Base-by-base conservation (phyloP, 1,284 basidiomycete genomes). In the Phellopilus nigrolimitatus region DNA sequence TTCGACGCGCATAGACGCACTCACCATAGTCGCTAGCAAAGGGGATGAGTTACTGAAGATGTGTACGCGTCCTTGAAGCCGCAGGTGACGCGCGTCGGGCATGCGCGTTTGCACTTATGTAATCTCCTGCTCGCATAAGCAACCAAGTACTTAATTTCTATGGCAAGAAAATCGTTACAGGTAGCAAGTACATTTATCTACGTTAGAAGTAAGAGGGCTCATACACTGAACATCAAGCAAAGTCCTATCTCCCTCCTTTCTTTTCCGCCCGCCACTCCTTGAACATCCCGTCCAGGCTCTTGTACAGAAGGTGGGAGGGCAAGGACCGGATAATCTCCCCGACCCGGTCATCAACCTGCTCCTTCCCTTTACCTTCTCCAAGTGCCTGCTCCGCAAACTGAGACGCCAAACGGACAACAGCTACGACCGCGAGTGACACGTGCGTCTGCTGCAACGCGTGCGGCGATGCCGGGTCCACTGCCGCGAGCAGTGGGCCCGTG, bases 381-480 rank as follows among this genome's bases (percentile, higher is more conserved):
- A 68, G 60, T 1, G 84, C 83, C 62, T 83, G 84, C 61, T 75
- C 71, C 3, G 91, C 91, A 62, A 84, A 93, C 60, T 93, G 89
- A 48, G 85, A 73, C 5, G 86, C 76, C 70, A 95, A 79, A 33
- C 88, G 79, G 70, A 92, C 93, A 65, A 97, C 81, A 6, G 92
- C 91, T 53, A 97, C 73, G 22, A 97, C 90, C 3, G 93, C 91
- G 19, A 97, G 76, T 6, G 88, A 91, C 28, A 95, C 88, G 60
- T 95, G 94, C 1, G 92, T 97, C 70, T 97, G 94, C 62, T 95
- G 89, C 41, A 79, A 74, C 15, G 84, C 84, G 62, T 93, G 91
- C 4, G 88, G 81, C 5, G 88, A 88, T 38, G 82, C 81, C 19
- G 81, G 78, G 3, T 80, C 74, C 31, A 91, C 74, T 12, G 88